phyloP scores from a whole-genome alignment of 345 rosid genomes.

The Garcia nutans region DNA sequence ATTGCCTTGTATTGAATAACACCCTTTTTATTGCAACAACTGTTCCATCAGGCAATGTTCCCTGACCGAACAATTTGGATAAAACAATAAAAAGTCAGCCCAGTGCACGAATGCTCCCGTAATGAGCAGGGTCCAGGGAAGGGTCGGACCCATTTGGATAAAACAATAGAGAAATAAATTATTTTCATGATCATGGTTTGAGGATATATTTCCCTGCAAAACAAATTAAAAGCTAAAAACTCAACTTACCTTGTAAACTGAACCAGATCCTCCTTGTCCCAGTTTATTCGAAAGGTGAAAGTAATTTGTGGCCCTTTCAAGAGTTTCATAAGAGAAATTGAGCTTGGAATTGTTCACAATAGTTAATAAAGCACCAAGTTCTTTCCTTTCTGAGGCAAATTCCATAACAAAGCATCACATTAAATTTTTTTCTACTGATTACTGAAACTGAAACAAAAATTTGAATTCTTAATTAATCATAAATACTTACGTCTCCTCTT shows the following conservation, averaged over 20 bases:
- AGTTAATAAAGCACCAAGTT: constrained; percentile 51
- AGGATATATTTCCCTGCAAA: neutral
- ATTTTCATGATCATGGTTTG: constrained; percentile 3
- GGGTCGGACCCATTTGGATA: too few relatives aligned
- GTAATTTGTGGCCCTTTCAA: constrained; percentile 78
- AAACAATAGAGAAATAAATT: constrained; percentile 4
- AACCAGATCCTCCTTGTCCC: constrained; percentile 94
- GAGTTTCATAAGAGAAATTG: constrained; percentile 69
- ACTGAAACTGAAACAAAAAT: neutral
- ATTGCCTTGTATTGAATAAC: constrained; percentile 79
- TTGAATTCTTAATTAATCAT: neutral
- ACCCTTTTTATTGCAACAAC: constrained; percentile 83
- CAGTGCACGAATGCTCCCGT: too few relatives aligned
- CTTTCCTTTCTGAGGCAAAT: constrained; percentile 55
- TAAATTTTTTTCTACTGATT: constrained; percentile 7
- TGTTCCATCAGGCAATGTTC: constrained; percentile 59
- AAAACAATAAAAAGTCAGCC: too few relatives aligned
- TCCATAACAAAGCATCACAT: neutral
- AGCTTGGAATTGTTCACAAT: constrained; percentile 67
- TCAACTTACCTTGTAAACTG: constrained; percentile 64
- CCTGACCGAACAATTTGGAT: constrained; percentile 35
- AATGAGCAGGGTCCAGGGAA: too few relatives aligned
- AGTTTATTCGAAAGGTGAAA: constrained; percentile 64
- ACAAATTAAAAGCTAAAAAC: neutral
- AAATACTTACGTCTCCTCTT: constrained; percentile 49